Percentiles rank a stretch among this genome's conserved stretches.
phyloP scores from a whole-genome alignment of 495 filamentous ascomycete genomes.

The Hyaloscypha hepaticicola region DNA sequence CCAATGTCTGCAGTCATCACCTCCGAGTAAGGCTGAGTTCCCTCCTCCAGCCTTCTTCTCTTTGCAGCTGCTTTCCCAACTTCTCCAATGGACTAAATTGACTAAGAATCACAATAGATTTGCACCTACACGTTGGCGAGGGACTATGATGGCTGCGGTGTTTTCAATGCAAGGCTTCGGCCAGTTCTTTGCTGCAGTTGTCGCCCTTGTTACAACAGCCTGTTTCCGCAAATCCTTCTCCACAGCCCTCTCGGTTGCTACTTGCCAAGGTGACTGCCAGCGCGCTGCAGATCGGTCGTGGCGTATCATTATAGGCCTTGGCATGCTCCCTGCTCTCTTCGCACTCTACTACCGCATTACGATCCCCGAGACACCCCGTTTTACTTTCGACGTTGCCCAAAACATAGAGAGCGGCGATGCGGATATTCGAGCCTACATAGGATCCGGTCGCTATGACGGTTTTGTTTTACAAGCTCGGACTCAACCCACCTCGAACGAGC shows the following conservation, averaged over 20 bases:
- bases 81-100: neutral
- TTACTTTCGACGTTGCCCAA: conserved; percentile 45
- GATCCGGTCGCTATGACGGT: neutral
- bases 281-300: conserved; percentile 73
- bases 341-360: conserved; percentile 77
- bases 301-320: conserved; percentile 72
- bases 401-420: conserved; percentile 54
- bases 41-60: neutral
- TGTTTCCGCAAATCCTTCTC: conserved; percentile 67
- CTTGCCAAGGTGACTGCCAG: conserved; percentile 63
- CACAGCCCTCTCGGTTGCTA: conserved; percentile 43
- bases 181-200: conserved; percentile 66
- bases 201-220: conserved; percentile 65
- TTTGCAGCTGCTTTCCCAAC: neutral
- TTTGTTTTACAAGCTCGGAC: conserved; percentile 36
- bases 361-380: conserved; percentile 74
- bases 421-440: conserved; percentile 46
- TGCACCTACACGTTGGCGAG: conserved; percentile 69
- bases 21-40: conserved; percentile 46
- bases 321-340: conserved; percentile 67
- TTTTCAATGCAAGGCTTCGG: conserved; percentile 83
- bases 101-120: conserved; percentile 34
- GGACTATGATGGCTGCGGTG: conserved; percentile 78
- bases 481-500: neutral
- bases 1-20: conserved; percentile 84